A percentile compares a stretch with the other conserved stretches of the same genome.
These are phyloP conservation scores for Orbilia brochopaga DNA, from an alignment of 2,329 filamentous ascomycete genomes.

Conservation along the genomic window DNA sequence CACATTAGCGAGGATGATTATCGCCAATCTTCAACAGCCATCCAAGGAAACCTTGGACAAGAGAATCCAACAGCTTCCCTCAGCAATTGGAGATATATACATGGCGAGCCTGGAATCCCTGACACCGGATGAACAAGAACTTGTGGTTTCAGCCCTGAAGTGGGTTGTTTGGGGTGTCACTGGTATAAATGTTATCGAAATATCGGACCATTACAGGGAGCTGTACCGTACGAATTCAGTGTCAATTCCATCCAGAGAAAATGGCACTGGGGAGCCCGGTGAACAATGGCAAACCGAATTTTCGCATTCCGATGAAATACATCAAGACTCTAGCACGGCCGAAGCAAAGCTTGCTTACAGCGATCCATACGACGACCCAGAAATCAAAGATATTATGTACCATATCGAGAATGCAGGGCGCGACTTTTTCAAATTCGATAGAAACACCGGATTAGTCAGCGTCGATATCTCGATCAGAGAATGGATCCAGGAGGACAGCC, in stretches of 20 bases:
- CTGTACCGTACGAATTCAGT: slow-evolving; percentile 10
- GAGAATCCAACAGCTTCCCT: slow-evolving; percentile 18
- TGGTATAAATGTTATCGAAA: slow-evolving; percentile 22
- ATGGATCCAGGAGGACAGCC: slow-evolving; percentile 32
- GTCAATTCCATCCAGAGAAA: background rate
- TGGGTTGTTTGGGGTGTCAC: slow-evolving; percentile 37
- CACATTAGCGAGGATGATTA: slow-evolving; percentile 33
- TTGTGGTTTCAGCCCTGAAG: slow-evolving; percentile 23
- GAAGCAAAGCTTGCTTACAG: background rate
- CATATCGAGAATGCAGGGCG: slow-evolving; percentile 42
- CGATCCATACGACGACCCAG: slow-evolving; percentile 30
- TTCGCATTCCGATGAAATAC: no score
- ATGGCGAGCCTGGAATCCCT: slow-evolving; percentile 31
- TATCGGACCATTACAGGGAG: slow-evolving; percentile 41
- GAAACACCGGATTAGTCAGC: slow-evolving; percentile 24
- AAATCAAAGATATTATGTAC: slow-evolving; percentile 38
- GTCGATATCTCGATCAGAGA: slow-evolving; percentile 45
- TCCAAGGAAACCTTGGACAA: slow-evolving; percentile 29
- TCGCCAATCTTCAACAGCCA: slow-evolving; percentile 30
- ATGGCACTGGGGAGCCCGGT: no score
- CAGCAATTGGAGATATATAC: slow-evolving; percentile 40
- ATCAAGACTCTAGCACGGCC: no score
- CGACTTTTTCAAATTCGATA: slow-evolving; percentile 37
- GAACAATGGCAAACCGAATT: no score
- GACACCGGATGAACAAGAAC: slow-evolving; percentile 31